These are phyloP conservation scores for Exidia glandulosa DNA, from an alignment of 768 basidiomycete species.

Conservation along the genomic window DNA sequence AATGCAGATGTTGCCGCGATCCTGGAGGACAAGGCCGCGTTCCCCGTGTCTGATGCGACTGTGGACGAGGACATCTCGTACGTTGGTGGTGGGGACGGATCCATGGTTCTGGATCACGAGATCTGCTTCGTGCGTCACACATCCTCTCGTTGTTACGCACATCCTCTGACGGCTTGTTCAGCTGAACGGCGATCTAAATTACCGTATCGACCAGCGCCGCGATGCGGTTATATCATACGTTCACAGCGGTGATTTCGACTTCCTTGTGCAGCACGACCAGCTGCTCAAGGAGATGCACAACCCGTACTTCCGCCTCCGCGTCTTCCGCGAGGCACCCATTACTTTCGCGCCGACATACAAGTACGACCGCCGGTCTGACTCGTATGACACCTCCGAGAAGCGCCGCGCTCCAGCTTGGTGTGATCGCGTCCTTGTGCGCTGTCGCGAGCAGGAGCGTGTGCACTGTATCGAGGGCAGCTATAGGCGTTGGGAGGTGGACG, in stretches of 20 bases:
- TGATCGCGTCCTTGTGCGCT: conserved; percentile 80
- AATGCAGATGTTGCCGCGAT: conserved; percentile 84
- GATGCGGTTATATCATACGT: conserved; percentile 69
- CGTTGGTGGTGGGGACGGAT: conserved; percentile 84
- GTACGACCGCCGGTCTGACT: conserved; percentile 67
- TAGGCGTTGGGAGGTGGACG: conserved; percentile 70
- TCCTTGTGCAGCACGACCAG: conserved; percentile 72
- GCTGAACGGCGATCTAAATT: conserved; percentile 94
- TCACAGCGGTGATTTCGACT: conserved; percentile 49
- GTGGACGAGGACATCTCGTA: conserved; percentile 54
- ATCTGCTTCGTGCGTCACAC: conserved; percentile 72
- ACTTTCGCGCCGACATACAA: conserved; percentile 90
- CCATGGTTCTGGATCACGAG: conserved; percentile 91
- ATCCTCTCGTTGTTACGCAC: neutral
- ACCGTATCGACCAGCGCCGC: conserved; percentile 88
- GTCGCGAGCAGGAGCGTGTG: conserved; percentile 30
- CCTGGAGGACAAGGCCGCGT: conserved; percentile 68
- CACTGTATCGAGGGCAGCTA: conserved; percentile 65
- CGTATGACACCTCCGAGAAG: conserved; percentile 87
- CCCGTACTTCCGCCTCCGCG: conserved; percentile 74
- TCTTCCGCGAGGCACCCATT: conserved; percentile 73
- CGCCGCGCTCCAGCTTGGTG: conserved; percentile 91
- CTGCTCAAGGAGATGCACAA: conserved; percentile 85
- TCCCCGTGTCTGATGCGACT: conserved; percentile 32
- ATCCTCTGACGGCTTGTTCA: conserved; percentile 15